Evolutionary conservation across 106 monocot species (phyloP), one percentile per base, ranked within the genome.

Genomic region (Dactylorhiza incarnata): DNA sequence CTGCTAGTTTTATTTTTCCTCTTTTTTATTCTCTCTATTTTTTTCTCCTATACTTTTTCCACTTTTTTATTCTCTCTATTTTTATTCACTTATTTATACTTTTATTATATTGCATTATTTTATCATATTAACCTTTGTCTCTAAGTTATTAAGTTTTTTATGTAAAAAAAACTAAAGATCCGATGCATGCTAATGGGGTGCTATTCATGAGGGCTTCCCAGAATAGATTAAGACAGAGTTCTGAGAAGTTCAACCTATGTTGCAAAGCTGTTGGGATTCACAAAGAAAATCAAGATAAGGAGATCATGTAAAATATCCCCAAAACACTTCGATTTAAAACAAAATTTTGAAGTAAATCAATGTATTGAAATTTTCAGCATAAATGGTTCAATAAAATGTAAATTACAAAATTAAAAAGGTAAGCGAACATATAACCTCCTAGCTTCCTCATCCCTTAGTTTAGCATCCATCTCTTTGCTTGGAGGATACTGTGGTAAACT

Each of bases 401-500:
- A 62, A 62, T 62, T 23, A 62, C 62, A 62, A 20, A 62, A 62
- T 54, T 15, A 54, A 62, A 24, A 52, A 62, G 23, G 23, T 13
- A 68, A 29, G 37, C 68, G 9, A 68, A 37, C 3, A 45, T 63
- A 25, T 63, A 26, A 89, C 89, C 89, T 89, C 79, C 82, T 82
- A 71, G 84, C 84, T 85, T 87, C 86, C 81, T 89, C 89, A 78
- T 89, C 89, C 52, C 89, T 86, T 70, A 85, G 19, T 67, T 89
- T 89, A 71, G 86, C 86, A 84, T 89, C 84, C 86, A 89, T 86
- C 75, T 89, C 86, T 76, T 83, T 83, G 78, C 83, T 83, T 52
- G 83, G 83, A 52, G 83, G 83, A 72, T 83, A 83, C 17, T 75
- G 82, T 67, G 89, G 89, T 67, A 89, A 74, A 58, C 86, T 89